Evolutionary conservation across 192 early-diverging fungal genomes (phyloP), one percentile per base, ranked within the genome.

Genomic region (Paraglomus occultum): DNA sequence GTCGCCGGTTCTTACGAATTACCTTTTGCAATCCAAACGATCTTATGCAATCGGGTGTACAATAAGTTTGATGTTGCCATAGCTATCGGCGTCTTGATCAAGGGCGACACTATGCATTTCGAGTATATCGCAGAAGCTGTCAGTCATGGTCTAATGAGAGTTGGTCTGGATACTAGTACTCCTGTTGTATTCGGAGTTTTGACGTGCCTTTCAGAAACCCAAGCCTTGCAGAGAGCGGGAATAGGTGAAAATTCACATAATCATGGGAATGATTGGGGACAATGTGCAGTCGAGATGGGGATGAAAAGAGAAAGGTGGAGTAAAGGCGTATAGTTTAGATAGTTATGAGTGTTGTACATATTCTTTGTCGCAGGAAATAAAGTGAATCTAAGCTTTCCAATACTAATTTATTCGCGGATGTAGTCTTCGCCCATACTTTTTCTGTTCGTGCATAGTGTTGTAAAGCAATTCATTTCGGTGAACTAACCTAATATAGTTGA

Each of bases 111-210:
- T 15, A 94, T 96, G 88, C 97, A 99, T 70, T 99, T 97, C 86
- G 97, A 98, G 81, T 99, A 99, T 76, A 99, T 99, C 64, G 87
- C 91, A n/a, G 97, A 99, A 53, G 92, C 96, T 0, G 88, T 90
- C 1, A 87, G 85, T 44, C 91, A 95, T 15, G 97, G 95, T 0
- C 81, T 99, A 47, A 99, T 98, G 95, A 83, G 90, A n/a, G 96
- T 99, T 22, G 91, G 93, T 4, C 77, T 99, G 48, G 95, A 98
- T 57, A 85, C 89, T 0, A 84, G 85, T 8, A 82, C 91, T 2
- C 97, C 97, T 52, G 90, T 92, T 49, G 86, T 99, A 61, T 98
- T 99, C 83, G 97, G 97, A 17, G 93, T 99, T 20, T 76, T 99
- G 64, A 97, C 97, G 9, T 98, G 95, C 73, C 80, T 98, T 62